phyloP scores from a whole-genome alignment of 2,329 filamentous ascomycete species.

The Nothopassalora personata region DNA sequence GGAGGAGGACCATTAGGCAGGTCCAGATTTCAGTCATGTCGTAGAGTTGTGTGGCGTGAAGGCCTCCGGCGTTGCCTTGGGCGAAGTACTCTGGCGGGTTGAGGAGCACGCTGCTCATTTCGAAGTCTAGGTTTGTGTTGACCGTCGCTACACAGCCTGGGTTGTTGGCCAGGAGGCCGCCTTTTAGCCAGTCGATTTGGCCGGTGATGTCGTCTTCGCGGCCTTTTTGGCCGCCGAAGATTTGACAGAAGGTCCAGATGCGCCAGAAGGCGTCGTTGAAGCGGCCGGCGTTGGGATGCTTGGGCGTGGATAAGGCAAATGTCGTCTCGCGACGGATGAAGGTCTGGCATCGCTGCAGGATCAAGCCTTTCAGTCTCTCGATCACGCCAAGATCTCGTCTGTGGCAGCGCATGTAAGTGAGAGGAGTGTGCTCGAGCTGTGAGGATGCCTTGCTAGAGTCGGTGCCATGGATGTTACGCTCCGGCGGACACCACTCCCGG shows the following conservation, averaged over 20 bases:
- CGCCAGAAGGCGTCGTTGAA: conserved; percentile 60
- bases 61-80: conserved; percentile 50
- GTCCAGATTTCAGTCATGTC: conserved; percentile 63
- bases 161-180: conserved; percentile 49
- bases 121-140: conserved; percentile 43
- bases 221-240: conserved; percentile 55
- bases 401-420: conserved; percentile 49
- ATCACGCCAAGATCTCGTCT: conserved; percentile 51
- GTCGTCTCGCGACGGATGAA: conserved; percentile 55
- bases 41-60: conserved; percentile 53
- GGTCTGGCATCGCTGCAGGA: conserved; percentile 51
- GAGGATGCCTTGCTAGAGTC: conserved; percentile 30
- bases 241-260: conserved; percentile 61
- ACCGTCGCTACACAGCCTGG: conserved; percentile 43
- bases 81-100: conserved; percentile 55
- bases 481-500: conserved; percentile 53
- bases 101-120: conserved; percentile 50
- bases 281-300: conserved; percentile 42
- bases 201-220: conserved; percentile 55
- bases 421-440: conserved; percentile 50
- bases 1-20: conserved; percentile 53
- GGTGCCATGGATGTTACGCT: conserved; percentile 36
- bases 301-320: conserved; percentile 46
- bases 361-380: conserved; percentile 50
- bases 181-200: conserved; percentile 60